A percentile compares a stretch with the other conserved stretches of the same genome.
phyloP scores from a whole-genome alignment of 495 filamentous ascomycete species.

The Daldinia concentrica region DNA sequence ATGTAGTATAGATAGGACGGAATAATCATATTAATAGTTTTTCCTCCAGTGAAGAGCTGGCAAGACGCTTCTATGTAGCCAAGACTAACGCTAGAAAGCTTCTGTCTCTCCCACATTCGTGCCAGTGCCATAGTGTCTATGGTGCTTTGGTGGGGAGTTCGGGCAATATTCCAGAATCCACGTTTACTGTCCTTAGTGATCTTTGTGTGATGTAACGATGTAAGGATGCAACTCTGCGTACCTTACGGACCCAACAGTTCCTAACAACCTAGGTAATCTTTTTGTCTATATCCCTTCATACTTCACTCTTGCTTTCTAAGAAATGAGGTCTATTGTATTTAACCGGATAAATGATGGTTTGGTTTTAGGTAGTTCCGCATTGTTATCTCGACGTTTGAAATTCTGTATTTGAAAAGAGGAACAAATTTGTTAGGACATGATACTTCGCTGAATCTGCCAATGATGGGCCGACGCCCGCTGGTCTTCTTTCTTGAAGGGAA shows the following conservation, averaged over 20 bases:
- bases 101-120: conserved; percentile 2
- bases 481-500: neutral
- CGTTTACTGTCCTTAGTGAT: conserved; percentile 23
- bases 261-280: neutral
- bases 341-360: conserved; percentile 9
- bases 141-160: no score
- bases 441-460: conserved; percentile 24
- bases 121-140: no score
- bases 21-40: conserved; percentile 37
- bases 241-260: conserved; percentile 10
- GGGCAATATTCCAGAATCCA: conserved; percentile 33
- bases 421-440: neutral
- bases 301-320: neutral
- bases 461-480: conserved; percentile 32
- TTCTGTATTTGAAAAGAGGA: neutral
- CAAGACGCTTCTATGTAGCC: conserved; percentile 20
- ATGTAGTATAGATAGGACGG: conserved; percentile 33
- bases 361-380: neutral
- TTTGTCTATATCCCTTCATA: neutral
- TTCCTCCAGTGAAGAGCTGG: conserved; percentile 37
- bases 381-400: neutral
- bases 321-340: conserved; percentile 18
- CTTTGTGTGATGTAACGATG: conserved; percentile 17
- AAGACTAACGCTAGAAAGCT: conserved; percentile 28
- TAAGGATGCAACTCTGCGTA: conserved; percentile 13